Percentiles rank a stretch among this genome's conserved stretches.
Conservation (phyloP, 2,329 filamentous ascomycete species). For the Hymenoscyphus occultus region DNA sequence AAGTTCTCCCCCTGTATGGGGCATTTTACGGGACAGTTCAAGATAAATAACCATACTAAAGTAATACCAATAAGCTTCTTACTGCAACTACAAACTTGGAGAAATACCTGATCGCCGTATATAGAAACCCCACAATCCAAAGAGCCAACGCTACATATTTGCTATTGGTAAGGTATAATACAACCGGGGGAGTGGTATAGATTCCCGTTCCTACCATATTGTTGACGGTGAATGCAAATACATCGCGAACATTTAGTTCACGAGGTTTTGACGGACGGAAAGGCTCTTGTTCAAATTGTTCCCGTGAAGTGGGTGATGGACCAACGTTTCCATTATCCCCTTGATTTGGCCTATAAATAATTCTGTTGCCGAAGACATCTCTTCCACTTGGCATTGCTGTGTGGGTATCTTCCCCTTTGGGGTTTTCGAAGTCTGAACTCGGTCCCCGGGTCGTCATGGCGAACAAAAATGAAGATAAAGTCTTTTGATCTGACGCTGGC, state of each 20-base stretch:
- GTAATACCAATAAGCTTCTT: too few relatives aligned
- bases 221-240: conserved; percentile 22
- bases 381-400: neutral
- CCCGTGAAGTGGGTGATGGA: neutral
- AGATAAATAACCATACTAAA: conserved; percentile 38
- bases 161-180: conserved; percentile 19
- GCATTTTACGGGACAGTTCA: conserved; percentile 45
- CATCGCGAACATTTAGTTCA: conserved; percentile 10
- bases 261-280: neutral
- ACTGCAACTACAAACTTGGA: too few relatives aligned
- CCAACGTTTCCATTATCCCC: neutral
- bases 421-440: neutral
- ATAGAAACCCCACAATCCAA: conserved; percentile 44
- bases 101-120: conserved; percentile 42
- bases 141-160: conserved; percentile 41
- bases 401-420: neutral
- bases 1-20: conserved; percentile 39
- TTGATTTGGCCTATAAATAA: neutral
- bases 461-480: neutral
- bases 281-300: neutral
- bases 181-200: conserved; percentile 22
- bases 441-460: neutral
- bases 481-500: neutral
- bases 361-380: neutral
- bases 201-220: conserved; percentile 30